A percentile compares a stretch with the other conserved stretches of the same genome.
These are phyloP conservation scores for Zarea fungicola DNA, from an alignment of 2,329 filamentous ascomycete species.

Conservation along the genomic window DNA sequence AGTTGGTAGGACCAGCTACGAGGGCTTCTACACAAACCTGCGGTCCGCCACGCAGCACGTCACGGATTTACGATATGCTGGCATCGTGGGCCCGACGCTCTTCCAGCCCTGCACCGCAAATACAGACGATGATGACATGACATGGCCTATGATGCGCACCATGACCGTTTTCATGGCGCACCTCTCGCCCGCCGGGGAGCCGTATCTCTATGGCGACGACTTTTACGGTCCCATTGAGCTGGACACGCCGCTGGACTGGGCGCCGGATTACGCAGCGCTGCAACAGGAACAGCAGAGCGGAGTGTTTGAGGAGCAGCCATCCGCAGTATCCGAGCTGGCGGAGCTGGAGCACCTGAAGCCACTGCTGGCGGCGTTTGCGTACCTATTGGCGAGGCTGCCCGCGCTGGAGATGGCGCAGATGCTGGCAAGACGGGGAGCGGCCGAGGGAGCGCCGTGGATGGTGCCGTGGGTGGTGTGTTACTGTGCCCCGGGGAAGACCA, in stretches of 20 bases:
- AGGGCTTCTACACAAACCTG: neutral
- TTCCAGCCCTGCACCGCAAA: neutral
- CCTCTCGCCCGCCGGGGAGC: neutral
- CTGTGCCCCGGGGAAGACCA: neutral
- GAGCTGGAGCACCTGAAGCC: neutral
- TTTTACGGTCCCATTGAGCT: neutral
- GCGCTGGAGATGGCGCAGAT: constrained; percentile 3
- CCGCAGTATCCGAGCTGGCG: neutral
- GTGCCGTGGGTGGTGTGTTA: constrained; percentile 8
- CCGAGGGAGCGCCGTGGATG: neutral
- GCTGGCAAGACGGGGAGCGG: neutral
- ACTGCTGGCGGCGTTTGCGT: neutral
- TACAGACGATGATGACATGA: neutral
- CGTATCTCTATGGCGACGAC: neutral
- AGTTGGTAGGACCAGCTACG: neutral
- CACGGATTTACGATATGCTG: neutral
- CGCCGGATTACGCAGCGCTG: neutral
- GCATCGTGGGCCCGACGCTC: neutral
- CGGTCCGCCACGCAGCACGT: neutral
- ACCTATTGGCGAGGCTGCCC: neutral
- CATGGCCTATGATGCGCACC: constrained; percentile 1
- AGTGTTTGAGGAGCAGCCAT: neutral
- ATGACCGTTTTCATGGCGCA: constrained; percentile 3
- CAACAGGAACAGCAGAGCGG: neutral
- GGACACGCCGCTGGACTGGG: neutral